Conservation (phyloP, 2,329 filamentous ascomycete species). For the Diaporthe australafricana region DNA sequence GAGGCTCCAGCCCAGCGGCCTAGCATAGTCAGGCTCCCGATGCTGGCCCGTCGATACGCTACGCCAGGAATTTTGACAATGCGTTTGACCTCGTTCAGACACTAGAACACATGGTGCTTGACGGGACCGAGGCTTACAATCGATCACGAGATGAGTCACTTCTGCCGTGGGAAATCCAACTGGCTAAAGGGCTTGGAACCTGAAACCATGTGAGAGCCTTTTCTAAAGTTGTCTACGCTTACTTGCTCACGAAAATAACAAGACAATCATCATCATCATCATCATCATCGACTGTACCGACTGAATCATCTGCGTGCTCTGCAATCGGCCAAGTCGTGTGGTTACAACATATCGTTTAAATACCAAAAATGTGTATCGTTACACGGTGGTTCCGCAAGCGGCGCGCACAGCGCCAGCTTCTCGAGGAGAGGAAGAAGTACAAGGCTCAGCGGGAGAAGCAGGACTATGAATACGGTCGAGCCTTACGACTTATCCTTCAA, state of each 20-base stretch:
- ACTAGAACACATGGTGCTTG: neutral
- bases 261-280: too few species aligned
- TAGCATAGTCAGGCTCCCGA: neutral
- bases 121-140: too few species aligned
- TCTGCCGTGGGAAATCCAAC: neutral
- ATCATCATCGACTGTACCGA: neutral
- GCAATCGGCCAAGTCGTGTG: neutral
- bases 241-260: neutral
- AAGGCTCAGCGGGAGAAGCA: constrained; percentile 4
- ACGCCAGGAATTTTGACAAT: neutral
- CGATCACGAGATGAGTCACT: neutral
- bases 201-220: neutral
- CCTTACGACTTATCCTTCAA: constrained; percentile 27
- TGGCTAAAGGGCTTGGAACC: neutral
- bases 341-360: neutral
- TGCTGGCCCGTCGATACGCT: neutral
- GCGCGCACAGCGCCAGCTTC: neutral
- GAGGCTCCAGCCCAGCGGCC: neutral
- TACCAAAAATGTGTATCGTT: constrained; percentile 4
- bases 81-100: neutral
- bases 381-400: neutral
- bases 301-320: neutral
- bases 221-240: too few species aligned
- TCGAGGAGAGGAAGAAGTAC: neutral
- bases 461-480: neutral